Evolutionary conservation across 805 yeast genomes (phyloP), one percentile per base, ranked within the genome.

Genomic region (Candida krabiensis): DNA sequence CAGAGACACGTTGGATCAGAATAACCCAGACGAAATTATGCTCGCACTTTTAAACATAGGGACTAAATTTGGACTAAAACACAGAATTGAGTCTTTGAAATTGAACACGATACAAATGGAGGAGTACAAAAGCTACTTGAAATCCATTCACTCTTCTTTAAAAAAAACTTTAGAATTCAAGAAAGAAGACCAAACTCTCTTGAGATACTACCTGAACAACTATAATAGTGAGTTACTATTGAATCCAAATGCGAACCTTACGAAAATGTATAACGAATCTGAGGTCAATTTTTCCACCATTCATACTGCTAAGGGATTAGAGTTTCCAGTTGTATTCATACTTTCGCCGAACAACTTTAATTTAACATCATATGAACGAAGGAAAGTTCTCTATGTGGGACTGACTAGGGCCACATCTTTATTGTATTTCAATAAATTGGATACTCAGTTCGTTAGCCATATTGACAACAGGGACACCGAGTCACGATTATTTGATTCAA

Each of bases 281-380:
- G 55, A 67, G 13, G 62, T 83, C 5, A 78, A 77, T 35, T 47
- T 83, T 1, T 78, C 88, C 0, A 85, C 91, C 0, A 74, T 85
- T 2, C 91, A 85, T 56, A 69, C 86, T 0, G 79, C 90, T 1
- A 85, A 85, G 49, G 91, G 93, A 0, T 56, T 83, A 4, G 89
- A 84, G 44, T 83, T 78, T 49, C 88, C 89, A 0, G 66, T 82
- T 9, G 87, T 81, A 1, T 83, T 83, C 56, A 48, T 82, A 3
- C 46, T 69, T 7, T 49, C 60, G 2, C 45, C 50, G 9, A 53
- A 51, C 40, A 53, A 51, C 38, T 33, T 33, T 34, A 37, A 41
- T 22, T 24, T 48, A 11, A 24, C 39, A 12, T 56, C 28, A 15
- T 41, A 44, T 1, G 63, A 58, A 12, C 69, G 66, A 12, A 62